Base-by-base conservation (phyloP, 164 flowering plant species). In the Paratinospora sagittata region DNA sequence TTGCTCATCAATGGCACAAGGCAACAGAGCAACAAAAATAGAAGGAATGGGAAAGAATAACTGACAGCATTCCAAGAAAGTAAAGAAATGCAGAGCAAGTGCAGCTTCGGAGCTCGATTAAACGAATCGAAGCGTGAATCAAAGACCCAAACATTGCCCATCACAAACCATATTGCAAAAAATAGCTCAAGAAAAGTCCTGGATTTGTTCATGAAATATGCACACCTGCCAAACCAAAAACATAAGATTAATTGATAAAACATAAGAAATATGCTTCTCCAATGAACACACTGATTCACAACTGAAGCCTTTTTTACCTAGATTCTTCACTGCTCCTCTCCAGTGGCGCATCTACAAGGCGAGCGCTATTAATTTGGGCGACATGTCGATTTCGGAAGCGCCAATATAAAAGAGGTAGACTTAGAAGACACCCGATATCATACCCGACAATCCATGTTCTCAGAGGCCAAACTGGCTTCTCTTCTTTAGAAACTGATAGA, bases 71-170 rank as follows among this genome's bases (percentile, higher is more conserved):
- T 95, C 97, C 97, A 95, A 26, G 91, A 88, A 24, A 95, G 87
- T 61, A 95, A 80, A 47, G 85, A 77, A 63, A 88, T 83, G 82
- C 97, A 92, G 67, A 95, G 91, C 26, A 83, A 70, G 57, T 92
- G 92, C 30, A 95, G 86, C 63, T 85, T 89, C 0, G 98, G 97
- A 43, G 97, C 92, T 60, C 74, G 84, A 16, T 71, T 72, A 77
- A 85, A 89, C 3, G 91, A 84, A 7, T 87, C 87, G 49, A 85
- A 80, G 19, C 97, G 89, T 41, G 93, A 78, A 78, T 92, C 97
- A 47, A 92, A 90, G 21, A 92, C 89, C 98, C 98, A 95, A n/a
- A 95, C 93, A 57, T 95, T 95, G 0, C 97, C 98, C 93, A 92
- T 90, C 74, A 95, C 98, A 58, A 95, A 95, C 98, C 98, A 95